Base-by-base conservation (phyloP, 345 rosid species). In the Arabis alpina region DNA sequence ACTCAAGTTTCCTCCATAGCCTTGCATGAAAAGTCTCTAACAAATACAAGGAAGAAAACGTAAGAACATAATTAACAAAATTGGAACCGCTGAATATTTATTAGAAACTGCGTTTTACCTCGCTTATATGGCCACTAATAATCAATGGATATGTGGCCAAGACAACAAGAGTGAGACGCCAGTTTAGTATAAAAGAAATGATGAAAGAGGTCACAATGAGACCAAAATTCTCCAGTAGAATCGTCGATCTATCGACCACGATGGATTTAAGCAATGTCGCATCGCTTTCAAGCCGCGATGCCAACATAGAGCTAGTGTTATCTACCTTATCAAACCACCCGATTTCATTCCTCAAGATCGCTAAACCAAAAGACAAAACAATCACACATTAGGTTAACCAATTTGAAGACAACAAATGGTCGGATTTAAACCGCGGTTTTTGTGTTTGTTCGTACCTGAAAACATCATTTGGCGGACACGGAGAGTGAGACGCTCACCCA, bases 1-100 rank as follows among this genome's bases (percentile, higher is more conserved):
- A 73, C 89, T 94, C 81, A 94, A 81, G 86, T 91, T 83, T 49
- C 90, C 98, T 24, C 99, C 99, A 34, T 87, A 94, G 5, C 99
- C 99, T 83, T 89, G 84, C 93, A 94, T 88, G 82, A 94, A 91
- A 61, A 94, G 80, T 87, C 80, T 94, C 99, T 94, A 89, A 15
- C 63, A 73, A 57, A 73, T 15, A 28, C 12, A 53, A 24, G 61
- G 12, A 40, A 32, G 36, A 2, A 41, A 47, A 6, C 10, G 10
- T 42, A 6, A 30, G 10, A 16, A 30, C 3, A 11, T 14, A 40
- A 1, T 6, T 6, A 28, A 28, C 37, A 8, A 32, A 32, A 32
- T 1, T 5, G 2, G 36, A 32, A 32, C 37, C 7, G 37, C 2
- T 34, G 32, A 34, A 34, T 34, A 34, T 34, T 6, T 6, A 5